Conservation (phyloP, 2,329 filamentous ascomycete genomes). For the Colletotrichum sp. region DNA sequence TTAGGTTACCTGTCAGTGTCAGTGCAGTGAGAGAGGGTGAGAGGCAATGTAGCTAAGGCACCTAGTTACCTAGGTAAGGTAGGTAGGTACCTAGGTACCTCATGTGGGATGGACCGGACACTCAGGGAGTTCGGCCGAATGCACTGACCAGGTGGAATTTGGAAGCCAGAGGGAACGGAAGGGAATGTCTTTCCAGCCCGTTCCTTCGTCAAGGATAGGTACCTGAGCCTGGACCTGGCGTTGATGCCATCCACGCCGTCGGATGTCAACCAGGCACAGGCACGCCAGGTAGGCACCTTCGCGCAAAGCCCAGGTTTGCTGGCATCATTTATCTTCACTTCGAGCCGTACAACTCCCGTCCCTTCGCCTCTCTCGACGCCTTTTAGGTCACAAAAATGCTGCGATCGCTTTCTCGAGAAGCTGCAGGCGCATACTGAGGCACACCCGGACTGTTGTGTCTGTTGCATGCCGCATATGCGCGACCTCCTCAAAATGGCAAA, state of each 20-base stretch:
- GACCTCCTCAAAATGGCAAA: slow-evolving; percentile 1
- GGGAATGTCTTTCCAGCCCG: too few species aligned
- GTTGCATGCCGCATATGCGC: slow-evolving; percentile 12
- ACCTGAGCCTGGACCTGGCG: neutral
- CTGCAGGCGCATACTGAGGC: neutral
- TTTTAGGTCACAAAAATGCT: neutral
- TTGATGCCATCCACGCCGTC: neutral
- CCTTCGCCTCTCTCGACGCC: neutral
- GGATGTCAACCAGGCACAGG: neutral
- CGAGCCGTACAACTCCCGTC: neutral
- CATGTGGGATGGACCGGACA: neutral
- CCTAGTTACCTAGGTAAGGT: neutral
- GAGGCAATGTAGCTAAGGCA: neutral
- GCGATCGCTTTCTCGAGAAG: neutral
- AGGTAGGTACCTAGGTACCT: neutral
- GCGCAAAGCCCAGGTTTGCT: neutral
- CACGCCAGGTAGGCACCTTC: neutral
- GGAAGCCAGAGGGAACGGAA: neutral
- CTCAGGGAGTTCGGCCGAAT: neutral
- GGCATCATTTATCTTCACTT: neutral
- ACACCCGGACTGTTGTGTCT: neutral
- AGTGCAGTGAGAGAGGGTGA: too few species aligned
- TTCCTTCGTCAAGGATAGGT: neutral
- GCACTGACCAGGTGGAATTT: neutral
- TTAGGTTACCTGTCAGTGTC: too few species aligned